Conservation (phyloP, 2,329 filamentous ascomycete species). For the Penicillium sp. region DNA sequence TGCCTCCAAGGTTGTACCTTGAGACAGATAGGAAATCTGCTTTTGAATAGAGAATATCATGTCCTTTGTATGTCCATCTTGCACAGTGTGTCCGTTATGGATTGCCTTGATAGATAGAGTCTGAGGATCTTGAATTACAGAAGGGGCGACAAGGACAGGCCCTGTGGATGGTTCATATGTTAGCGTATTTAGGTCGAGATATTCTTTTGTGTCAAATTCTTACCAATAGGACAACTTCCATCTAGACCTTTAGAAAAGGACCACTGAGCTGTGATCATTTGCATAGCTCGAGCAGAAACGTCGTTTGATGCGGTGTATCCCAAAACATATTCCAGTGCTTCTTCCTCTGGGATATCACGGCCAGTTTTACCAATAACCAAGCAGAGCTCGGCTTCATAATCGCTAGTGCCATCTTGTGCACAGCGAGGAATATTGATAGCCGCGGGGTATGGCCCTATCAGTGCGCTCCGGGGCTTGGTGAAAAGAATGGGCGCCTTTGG, state of each 20-base stretch:
- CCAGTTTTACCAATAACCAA: constrained; percentile 31
- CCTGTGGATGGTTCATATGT: constrained; percentile 12
- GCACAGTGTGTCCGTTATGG: constrained; percentile 47
- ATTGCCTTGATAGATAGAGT: constrained; percentile 38
- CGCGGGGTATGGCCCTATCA: constrained; percentile 32
- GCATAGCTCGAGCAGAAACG: constrained; percentile 31
- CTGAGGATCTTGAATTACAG: constrained; percentile 35
- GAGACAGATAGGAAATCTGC: constrained; percentile 46
- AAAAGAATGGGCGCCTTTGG: constrained; percentile 36
- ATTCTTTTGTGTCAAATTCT: not conserved
- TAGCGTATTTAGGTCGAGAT: not conserved
- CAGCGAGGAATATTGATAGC: constrained; percentile 34
- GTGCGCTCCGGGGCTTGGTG: constrained; percentile 34
- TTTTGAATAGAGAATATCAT: constrained; percentile 44
- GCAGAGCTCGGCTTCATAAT: constrained; percentile 37
- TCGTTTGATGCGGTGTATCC: constrained; percentile 42
- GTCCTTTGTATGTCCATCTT: constrained; percentile 48
- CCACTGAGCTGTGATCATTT: constrained; percentile 27
- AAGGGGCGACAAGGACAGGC: constrained; percentile 31
- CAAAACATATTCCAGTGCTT: constrained; percentile 33
- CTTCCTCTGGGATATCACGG: constrained; percentile 25
- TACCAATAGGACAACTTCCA: constrained; percentile 31
- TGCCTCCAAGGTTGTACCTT: constrained; percentile 34
- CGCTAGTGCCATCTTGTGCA: constrained; percentile 36
- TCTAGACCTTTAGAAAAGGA: constrained; percentile 31